phyloP scores from a whole-genome alignment of 768 basidiomycete genomes.

The Gymnopilus junonius region DNA sequence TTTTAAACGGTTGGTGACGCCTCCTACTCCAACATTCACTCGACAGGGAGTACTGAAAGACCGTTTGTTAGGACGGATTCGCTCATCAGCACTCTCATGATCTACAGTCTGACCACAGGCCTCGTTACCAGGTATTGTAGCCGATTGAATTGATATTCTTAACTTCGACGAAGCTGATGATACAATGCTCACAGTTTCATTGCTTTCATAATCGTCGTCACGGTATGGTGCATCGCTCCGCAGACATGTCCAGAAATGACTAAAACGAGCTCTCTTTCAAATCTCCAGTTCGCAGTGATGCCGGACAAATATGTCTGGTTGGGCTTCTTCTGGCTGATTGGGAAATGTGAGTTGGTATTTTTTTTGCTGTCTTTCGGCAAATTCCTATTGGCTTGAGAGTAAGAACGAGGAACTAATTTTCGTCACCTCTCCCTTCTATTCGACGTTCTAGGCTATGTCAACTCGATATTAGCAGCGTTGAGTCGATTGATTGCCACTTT shows the following conservation, averaged over 20 bases:
- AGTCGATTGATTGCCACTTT: constrained; percentile 19
- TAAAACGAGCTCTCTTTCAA: constrained; percentile 4
- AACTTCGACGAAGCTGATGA: background rate
- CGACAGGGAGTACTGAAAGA: background rate
- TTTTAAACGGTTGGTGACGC: constrained; percentile 37
- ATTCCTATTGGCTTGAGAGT: background rate
- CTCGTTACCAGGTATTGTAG: constrained; percentile 43
- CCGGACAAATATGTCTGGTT: constrained; percentile 52
- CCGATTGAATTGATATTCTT: background rate
- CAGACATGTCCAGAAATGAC: background rate
- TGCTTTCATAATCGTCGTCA: constrained; percentile 44
- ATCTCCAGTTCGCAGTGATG: constrained; percentile 45
- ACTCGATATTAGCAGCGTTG: constrained; percentile 56
- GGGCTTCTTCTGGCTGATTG: constrained; percentile 54
- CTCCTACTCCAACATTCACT: background rate
- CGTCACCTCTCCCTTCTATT: constrained; percentile 2
- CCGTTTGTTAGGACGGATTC: constrained; percentile 41
- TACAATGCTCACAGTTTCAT: constrained; percentile 34
- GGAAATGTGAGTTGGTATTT: constrained; percentile 48
- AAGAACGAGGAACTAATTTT: constrained; percentile 1
- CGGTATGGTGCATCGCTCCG: constrained; percentile 27
- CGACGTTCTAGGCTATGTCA: constrained; percentile 47
- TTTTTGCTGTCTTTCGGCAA: background rate
- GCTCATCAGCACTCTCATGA: constrained; percentile 45
- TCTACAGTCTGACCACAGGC: constrained; percentile 50